phyloP scores from a whole-genome alignment of 1,284 basidiomycete species.

The Hemileia vastatrix region DNA sequence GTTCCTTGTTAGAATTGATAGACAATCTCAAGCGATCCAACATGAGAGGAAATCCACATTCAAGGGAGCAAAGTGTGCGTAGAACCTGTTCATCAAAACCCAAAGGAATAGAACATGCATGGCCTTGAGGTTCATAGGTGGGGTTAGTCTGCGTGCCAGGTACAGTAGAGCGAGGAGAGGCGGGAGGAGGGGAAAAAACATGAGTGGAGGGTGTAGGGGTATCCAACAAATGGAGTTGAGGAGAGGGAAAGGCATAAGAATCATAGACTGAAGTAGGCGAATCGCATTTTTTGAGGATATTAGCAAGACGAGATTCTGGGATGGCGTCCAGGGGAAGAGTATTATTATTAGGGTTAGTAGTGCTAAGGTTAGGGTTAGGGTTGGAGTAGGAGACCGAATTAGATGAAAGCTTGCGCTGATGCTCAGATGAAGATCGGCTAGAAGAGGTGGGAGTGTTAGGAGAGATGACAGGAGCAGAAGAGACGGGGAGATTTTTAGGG shows the following conservation, averaged over 20 bases:
- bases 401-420: neutral
- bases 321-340: no score
- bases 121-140: neutral
- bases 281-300: no score
- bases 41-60: constrained; percentile 18
- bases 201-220: neutral
- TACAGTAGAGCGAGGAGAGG: neutral
- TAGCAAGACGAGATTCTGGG: no score
- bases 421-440: neutral
- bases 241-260: neutral
- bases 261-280: no score
- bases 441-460: neutral
- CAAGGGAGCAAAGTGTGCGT: constrained; percentile 12
- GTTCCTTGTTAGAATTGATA: constrained; percentile 10
- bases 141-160: neutral
- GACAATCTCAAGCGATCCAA: constrained; percentile 14
- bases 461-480: no score
- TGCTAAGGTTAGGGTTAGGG: no score
- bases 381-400: no score
- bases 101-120: constrained; percentile 10
- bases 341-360: no score
- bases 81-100: constrained; percentile 20
- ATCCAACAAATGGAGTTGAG: neutral
- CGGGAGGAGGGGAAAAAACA: neutral
- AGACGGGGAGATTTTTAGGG: neutral